A percentile compares a stretch with the other conserved stretches of the same genome.
These are phyloP conservation scores for Arthromyces matolae DNA, from an alignment of 768 basidiomycete genomes.

Conservation along the genomic window DNA sequence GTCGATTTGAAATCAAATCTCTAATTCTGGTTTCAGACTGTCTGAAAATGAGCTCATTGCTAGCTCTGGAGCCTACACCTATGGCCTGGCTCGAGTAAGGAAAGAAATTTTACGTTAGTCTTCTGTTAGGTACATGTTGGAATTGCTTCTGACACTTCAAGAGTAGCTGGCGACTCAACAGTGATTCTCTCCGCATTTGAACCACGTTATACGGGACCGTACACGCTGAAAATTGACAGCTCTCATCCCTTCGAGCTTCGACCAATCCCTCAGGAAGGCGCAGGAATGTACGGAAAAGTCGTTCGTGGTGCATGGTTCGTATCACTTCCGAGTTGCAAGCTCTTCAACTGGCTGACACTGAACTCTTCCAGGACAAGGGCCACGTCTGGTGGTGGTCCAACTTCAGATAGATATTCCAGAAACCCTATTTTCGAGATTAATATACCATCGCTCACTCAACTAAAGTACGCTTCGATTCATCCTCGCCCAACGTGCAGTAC, in stretches of 20 bases:
- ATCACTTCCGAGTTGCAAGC: not conserved
- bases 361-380: slow-evolving; percentile 42
- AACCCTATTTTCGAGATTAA: slow-evolving; percentile 71
- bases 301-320: slow-evolving; percentile 70
- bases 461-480: slow-evolving; percentile 44
- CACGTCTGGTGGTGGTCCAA: slow-evolving; percentile 68
- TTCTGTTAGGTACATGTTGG: not conserved
- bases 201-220: slow-evolving; percentile 63
- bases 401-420: slow-evolving; percentile 54
- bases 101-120: slow-evolving; percentile 51
- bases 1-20: not conserved
- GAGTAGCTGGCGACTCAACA: slow-evolving; percentile 80
- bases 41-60: slow-evolving; percentile 65
- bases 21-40: slow-evolving; percentile 32
- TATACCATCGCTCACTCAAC: slow-evolving; percentile 45
- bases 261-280: slow-evolving; percentile 79
- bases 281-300: slow-evolving; percentile 79
- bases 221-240: slow-evolving; percentile 61
- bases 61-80: slow-evolving; percentile 79
- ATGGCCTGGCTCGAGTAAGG: slow-evolving; percentile 62
- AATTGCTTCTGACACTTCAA: not conserved
- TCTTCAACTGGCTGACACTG: not conserved
- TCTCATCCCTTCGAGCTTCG: slow-evolving; percentile 57
- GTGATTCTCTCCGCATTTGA: slow-evolving; percentile 85
- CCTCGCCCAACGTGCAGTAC: not conserved